Conservation (phyloP, 169 alveolate species). For the Babesia bovis region DNA sequence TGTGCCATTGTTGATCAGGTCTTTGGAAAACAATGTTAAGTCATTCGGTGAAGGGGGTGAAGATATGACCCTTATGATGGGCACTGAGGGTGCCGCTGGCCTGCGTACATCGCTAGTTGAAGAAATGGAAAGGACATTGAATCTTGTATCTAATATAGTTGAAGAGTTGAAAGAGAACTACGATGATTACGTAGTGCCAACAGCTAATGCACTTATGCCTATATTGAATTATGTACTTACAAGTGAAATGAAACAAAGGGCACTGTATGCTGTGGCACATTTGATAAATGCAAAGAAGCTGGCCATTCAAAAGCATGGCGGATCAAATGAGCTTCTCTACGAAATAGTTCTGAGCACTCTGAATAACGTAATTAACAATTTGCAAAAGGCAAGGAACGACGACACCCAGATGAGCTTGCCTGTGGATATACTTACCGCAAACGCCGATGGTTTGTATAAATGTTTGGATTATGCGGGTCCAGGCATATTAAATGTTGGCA, state of each 20-base stretch:
- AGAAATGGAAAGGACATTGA: conserved; percentile 73
- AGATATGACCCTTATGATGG: conserved; percentile 77
- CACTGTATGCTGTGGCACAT: conserved; percentile 81
- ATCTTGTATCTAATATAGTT: conserved; percentile 64
- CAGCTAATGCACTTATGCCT: conserved; percentile 78
- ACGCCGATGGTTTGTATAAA: conserved; percentile 73
- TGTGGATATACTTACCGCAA: conserved; percentile 71
- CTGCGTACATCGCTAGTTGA: conserved; percentile 74
- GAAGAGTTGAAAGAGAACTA: conserved; percentile 76
- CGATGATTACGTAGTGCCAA: conserved; percentile 72
- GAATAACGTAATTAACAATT: conserved; percentile 40
- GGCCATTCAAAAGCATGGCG: conserved; percentile 68
- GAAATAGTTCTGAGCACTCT: conserved; percentile 67
- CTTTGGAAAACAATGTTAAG: conserved; percentile 32
- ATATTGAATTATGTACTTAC: conserved; percentile 73
- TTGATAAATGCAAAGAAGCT: conserved; percentile 78
- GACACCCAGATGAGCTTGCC: conserved; percentile 58
- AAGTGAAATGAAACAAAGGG: conserved; percentile 78
- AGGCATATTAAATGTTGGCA: conserved; percentile 56
- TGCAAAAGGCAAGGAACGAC: conserved; percentile 66
- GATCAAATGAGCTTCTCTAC: conserved; percentile 64
- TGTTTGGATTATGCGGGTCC: conserved; percentile 81
- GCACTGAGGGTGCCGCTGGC: conserved; percentile 75
- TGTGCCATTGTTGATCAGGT: conserved; percentile 75
- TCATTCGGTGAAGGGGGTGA: conserved; percentile 44